phyloP scores from a whole-genome alignment of 2,329 filamentous ascomycete genomes.

The Scytalidium sp. region DNA sequence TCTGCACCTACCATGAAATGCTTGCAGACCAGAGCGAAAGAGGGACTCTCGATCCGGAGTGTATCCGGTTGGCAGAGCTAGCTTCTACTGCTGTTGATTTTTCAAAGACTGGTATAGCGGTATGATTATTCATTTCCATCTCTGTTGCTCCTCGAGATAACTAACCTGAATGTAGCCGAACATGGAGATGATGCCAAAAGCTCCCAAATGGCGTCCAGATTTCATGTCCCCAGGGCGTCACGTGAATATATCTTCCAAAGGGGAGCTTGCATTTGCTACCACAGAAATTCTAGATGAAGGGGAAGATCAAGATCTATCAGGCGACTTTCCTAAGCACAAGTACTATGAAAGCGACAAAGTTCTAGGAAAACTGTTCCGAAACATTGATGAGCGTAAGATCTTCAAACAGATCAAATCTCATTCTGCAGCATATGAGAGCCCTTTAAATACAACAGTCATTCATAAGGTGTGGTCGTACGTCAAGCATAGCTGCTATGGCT shows the following conservation, averaged over 20 bases:
- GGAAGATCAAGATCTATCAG: constrained; percentile 45
- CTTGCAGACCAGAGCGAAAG: constrained; percentile 53
- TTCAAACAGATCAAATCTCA: constrained; percentile 32
- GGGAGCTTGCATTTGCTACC: constrained; percentile 18
- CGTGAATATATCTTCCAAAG: constrained; percentile 35
- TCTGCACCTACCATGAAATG: constrained; percentile 62
- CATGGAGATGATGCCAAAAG: constrained; percentile 18
- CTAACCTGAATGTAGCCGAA: constrained; percentile 16
- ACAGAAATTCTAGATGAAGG: constrained; percentile 23
- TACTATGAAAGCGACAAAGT: constrained; percentile 69
- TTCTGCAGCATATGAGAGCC: constrained; percentile 5
- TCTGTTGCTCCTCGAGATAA: not conserved
- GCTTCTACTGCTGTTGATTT: constrained; percentile 74
- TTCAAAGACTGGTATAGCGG: constrained; percentile 68
- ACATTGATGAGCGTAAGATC: constrained; percentile 69
- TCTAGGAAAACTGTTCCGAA: constrained; percentile 68
- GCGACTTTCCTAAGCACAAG: constrained; percentile 39
- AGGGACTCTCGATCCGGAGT: constrained; percentile 52
- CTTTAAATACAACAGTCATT: constrained; percentile 18
- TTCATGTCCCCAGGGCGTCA: constrained; percentile 50
- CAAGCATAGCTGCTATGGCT: constrained; percentile 23
- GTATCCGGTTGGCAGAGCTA: constrained; percentile 55
- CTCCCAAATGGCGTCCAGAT: constrained; percentile 39
- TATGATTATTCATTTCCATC: constrained; percentile 23
- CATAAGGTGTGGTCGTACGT: constrained; percentile 37